phyloP scores from a whole-genome alignment of 2,329 filamentous ascomycete species.

The Emmonsiellopsis sp. region DNA sequence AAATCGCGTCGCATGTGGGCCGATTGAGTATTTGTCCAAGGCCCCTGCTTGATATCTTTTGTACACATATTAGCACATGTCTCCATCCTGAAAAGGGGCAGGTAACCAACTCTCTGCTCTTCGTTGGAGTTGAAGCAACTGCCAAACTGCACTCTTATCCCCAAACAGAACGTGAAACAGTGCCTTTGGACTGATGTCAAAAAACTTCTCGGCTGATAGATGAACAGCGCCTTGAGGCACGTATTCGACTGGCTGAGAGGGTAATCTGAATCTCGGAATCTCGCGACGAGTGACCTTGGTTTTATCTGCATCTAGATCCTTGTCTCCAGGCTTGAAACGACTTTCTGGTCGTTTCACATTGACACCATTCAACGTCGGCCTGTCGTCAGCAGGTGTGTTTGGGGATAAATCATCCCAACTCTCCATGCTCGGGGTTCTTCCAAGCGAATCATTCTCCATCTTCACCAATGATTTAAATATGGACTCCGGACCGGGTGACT shows the following conservation, averaged over 20 bases:
- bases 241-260: slow-evolving; percentile 70
- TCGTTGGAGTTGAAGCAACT: slow-evolving; percentile 77
- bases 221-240: slow-evolving; percentile 72
- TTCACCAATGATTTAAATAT: slow-evolving; percentile 63
- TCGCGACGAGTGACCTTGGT: slow-evolving; percentile 27
- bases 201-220: slow-evolving; percentile 67
- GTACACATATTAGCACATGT: neutral
- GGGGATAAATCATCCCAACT: slow-evolving; percentile 81
- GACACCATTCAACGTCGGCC: slow-evolving; percentile 32
- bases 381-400: slow-evolving; percentile 51
- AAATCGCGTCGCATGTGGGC: slow-evolving; percentile 69
- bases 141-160: slow-evolving; percentile 90
- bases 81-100: neutral
- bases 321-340: slow-evolving; percentile 50
- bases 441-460: slow-evolving; percentile 55
- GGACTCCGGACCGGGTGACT: slow-evolving; percentile 58
- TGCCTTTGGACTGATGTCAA: slow-evolving; percentile 85
- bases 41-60: slow-evolving; percentile 67
- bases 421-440: slow-evolving; percentile 64
- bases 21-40: slow-evolving; percentile 66
- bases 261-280: slow-evolving; percentile 68
- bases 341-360: slow-evolving; percentile 29
- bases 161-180: slow-evolving; percentile 95
- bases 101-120: slow-evolving; percentile 49
- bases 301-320: slow-evolving; percentile 44